These are phyloP conservation scores for Colletotrichum eremochloae DNA, from an alignment of 2,329 filamentous ascomycete genomes.

Conservation along the genomic window DNA sequence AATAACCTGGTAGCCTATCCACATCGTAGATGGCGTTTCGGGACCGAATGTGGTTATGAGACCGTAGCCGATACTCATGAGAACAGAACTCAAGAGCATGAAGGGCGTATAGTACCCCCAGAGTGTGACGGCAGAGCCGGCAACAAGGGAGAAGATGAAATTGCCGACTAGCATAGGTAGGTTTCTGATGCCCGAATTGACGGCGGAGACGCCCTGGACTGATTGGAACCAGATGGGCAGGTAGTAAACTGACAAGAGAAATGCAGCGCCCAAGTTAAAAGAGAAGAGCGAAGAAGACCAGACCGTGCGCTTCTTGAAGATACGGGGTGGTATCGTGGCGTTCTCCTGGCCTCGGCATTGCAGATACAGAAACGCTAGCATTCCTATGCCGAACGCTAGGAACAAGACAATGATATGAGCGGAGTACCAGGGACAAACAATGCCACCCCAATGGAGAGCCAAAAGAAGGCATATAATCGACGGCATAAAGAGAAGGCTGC, in stretches of 20 bases:
- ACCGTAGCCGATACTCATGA: conserved; percentile 55
- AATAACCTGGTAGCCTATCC: conserved; percentile 61
- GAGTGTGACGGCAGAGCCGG: conserved; percentile 52
- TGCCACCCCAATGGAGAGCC: conserved; percentile 64
- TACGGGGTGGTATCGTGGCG: conserved; percentile 59
- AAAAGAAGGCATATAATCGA: conserved; percentile 61
- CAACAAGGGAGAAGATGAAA: conserved; percentile 51
- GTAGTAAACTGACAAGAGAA: conserved; percentile 52
- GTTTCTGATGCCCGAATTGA: conserved; percentile 56
- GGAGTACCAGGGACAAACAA: conserved; percentile 63
- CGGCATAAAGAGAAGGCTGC: conserved; percentile 50
- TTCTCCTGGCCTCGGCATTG: conserved; percentile 56
- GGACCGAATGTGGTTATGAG: conserved; percentile 58
- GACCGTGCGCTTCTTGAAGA: conserved; percentile 57
- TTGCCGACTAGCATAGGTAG: conserved; percentile 56
- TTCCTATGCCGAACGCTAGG: conserved; percentile 57
- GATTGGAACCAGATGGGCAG: conserved; percentile 62
- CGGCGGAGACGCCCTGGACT: conserved; percentile 55
- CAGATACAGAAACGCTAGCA: conserved; percentile 53
- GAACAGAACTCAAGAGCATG: conserved; percentile 54
- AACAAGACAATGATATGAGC: conserved; percentile 65
- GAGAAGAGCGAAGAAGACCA: conserved; percentile 51
- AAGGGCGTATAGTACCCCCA: conserved; percentile 61
- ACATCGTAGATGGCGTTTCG: conserved; percentile 51
- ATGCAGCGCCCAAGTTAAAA: conserved; percentile 55